Evolutionary conservation across 208 protist species (phyloP).

Genomic region (Acanthamoeba divionensis): DNA sequence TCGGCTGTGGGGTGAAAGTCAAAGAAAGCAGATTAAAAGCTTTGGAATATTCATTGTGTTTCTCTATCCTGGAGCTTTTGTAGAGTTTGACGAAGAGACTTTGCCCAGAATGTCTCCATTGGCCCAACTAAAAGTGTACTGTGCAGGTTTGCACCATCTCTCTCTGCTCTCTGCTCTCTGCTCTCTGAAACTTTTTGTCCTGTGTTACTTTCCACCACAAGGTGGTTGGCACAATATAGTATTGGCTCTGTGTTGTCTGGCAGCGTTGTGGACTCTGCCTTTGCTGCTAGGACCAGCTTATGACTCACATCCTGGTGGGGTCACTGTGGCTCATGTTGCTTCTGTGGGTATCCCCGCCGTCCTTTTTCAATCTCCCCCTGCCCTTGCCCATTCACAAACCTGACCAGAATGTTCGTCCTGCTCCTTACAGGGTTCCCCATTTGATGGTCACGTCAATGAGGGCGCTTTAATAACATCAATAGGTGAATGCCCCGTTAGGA

Average conservation of each 20-base stretch:
- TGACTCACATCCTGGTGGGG: neutral
- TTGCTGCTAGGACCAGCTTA: neutral
- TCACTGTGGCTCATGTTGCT: no score
- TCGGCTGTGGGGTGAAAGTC: no score
- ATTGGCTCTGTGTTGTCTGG: neutral
- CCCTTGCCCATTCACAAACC: no score
- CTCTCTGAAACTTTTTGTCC: neutral
- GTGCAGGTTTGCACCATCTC: neutral
- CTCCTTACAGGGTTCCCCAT: neutral
- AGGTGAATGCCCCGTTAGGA: slow-evolving; percentile 4
- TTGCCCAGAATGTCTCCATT: neutral
- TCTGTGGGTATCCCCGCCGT: no score
- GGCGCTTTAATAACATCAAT: neutral
- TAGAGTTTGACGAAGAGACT: neutral
- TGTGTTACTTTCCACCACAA: neutral
- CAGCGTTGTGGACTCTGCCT: neutral
- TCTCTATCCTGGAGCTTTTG: slow-evolving; percentile 40
- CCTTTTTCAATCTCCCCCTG: no score
- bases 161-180: neutral
- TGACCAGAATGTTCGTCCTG: neutral
- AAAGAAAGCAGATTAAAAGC: neutral
- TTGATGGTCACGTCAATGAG: neutral
- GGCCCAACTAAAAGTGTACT: slow-evolving; percentile 28
- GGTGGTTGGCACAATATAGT: slow-evolving; percentile 44
- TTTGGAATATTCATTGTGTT: neutral